These are phyloP conservation scores for Leishmania major DNA, from an alignment of 208 protist genomes.

Conservation along the genomic window DNA sequence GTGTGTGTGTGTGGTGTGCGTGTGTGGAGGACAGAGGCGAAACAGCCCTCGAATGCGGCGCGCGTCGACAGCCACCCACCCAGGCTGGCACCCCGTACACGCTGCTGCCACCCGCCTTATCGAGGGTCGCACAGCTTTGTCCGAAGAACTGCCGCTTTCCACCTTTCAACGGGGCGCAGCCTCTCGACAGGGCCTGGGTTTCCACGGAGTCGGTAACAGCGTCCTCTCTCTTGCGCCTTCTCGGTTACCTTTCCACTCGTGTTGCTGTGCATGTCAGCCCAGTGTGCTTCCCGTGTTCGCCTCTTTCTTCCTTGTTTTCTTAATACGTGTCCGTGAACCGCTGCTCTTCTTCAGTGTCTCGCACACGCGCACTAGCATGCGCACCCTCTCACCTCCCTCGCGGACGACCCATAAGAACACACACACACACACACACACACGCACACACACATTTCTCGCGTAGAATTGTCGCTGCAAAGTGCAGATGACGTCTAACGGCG, in stretches of 20 bases:
- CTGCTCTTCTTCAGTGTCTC: background rate
- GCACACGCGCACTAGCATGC: background rate
- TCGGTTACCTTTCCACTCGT: too few relatives aligned
- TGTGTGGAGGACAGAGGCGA: background rate
- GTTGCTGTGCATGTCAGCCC: background rate
- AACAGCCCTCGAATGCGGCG: background rate
- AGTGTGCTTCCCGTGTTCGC: background rate
- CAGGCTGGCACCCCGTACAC: background rate
- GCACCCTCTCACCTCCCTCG: background rate
- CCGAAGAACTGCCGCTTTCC: background rate
- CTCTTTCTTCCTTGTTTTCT: constrained; percentile 7
- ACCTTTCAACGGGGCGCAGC: background rate
- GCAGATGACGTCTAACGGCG: background rate
- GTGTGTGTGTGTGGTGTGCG: background rate
- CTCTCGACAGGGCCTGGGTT: background rate
- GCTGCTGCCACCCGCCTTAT: background rate
- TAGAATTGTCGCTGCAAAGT: background rate
- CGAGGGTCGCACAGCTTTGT: background rate
- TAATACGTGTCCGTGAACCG: background rate
- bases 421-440: background rate
- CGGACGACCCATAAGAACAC: background rate
- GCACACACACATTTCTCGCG: background rate
- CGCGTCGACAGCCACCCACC: background rate
- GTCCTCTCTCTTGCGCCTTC: background rate
- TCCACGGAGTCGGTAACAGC: background rate